phyloP scores from a whole-genome alignment of 2,329 filamentous ascomycete genomes.

The Hansfordia pulvinata region DNA sequence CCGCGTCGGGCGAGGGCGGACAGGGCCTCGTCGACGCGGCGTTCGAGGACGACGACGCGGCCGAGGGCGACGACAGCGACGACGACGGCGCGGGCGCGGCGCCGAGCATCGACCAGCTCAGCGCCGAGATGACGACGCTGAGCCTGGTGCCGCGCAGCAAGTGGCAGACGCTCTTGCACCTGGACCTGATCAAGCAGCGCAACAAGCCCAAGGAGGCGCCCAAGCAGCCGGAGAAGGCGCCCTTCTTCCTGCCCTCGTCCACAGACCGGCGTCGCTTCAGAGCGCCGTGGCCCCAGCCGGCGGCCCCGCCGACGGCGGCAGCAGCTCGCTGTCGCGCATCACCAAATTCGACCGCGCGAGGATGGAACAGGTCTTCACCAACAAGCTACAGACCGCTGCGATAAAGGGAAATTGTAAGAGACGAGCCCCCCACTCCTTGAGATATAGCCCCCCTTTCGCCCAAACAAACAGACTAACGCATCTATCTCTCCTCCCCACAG shows the following conservation, averaged over 20 bases:
- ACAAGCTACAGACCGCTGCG: slow-evolving; percentile 39
- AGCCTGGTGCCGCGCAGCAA: slow-evolving; percentile 79
- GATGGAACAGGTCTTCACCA: slow-evolving; percentile 43
- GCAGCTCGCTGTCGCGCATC: slow-evolving; percentile 53
- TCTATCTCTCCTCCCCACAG: slow-evolving; percentile 21
- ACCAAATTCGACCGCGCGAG: slow-evolving; percentile 48
- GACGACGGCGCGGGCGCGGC: slow-evolving; percentile 40
- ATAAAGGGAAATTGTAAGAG: slow-evolving; percentile 46
- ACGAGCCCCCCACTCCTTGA: neutral
- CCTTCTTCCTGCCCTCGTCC: slow-evolving; percentile 79
- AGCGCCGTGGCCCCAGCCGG: slow-evolving; percentile 11
- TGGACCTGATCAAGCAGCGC: slow-evolving; percentile 83
- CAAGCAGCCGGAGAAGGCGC: slow-evolving; percentile 84
- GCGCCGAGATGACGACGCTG: slow-evolving; percentile 70
- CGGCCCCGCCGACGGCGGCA: slow-evolving; percentile 20
- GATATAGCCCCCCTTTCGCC: neutral
- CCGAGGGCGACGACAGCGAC: slow-evolving; percentile 38
- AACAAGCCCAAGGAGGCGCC: slow-evolving; percentile 91
- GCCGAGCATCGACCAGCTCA: slow-evolving; percentile 61
- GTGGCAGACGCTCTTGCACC: slow-evolving; percentile 88
- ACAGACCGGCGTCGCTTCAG: slow-evolving; percentile 9
- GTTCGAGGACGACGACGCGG: slow-evolving; percentile 40
- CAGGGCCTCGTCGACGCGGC: slow-evolving; percentile 64
- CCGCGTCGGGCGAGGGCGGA: slow-evolving; percentile 71
- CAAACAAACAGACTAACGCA: no score